phyloP scores from a whole-genome alignment of 1,284 basidiomycete genomes.

The Singerocomus inundabilis region DNA sequence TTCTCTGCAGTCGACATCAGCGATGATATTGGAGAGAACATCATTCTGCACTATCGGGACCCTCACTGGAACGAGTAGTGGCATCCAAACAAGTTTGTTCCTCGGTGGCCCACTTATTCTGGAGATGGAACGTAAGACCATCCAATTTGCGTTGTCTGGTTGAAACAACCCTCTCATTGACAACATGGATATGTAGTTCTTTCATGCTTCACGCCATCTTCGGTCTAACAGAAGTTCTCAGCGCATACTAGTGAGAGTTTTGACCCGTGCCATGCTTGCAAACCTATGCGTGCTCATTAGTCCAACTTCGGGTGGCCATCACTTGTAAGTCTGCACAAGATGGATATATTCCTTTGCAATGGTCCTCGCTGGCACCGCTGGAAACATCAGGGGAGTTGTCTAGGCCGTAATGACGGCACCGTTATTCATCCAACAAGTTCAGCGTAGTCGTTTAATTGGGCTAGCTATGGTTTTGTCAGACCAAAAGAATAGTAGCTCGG shows the following conservation, averaged over 20 bases:
- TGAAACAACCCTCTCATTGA: neutral
- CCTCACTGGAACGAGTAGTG: conserved; percentile 58
- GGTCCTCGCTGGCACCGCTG: conserved; percentile 60
- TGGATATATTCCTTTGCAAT: conserved; percentile 63
- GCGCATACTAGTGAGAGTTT: conserved; percentile 46
- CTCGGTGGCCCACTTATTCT: conserved; percentile 62
- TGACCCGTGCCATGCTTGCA: neutral
- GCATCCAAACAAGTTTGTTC: conserved; percentile 58
- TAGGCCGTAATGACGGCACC: too few relatives aligned
- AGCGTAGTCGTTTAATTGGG: conserved; percentile 41
- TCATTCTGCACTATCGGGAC: conserved; percentile 62
- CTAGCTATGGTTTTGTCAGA: conserved; percentile 36
- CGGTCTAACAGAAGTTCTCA: conserved; percentile 59
- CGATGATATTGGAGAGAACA: too few relatives aligned
- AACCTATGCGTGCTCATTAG: conserved; percentile 26
- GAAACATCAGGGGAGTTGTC: conserved; percentile 48
- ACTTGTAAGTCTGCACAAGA: conserved; percentile 66
- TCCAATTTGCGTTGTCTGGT: neutral
- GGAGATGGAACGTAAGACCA: conserved; percentile 60
- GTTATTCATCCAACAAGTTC: neutral
- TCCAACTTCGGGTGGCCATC: conserved; percentile 57
- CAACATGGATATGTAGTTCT: conserved; percentile 49
- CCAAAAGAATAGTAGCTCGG: conserved; percentile 9
- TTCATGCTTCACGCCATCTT: conserved; percentile 61
- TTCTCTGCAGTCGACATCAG: too few relatives aligned